Base-by-base conservation (phyloP, 768 basidiomycete species). In the Lactarius indigo region DNA sequence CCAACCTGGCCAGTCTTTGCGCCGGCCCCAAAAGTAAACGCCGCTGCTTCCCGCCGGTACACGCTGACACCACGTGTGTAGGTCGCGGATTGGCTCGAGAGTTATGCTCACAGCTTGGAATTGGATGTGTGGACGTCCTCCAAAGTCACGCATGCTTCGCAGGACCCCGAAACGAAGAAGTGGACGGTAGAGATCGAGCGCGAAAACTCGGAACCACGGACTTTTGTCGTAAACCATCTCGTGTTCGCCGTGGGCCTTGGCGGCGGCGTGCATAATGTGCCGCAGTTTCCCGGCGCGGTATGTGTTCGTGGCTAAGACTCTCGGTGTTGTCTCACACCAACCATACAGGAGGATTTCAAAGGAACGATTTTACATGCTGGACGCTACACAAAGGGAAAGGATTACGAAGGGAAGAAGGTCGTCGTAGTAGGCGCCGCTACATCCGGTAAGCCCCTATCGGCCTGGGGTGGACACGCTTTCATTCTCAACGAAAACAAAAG, bases 51-150 rank as follows among this genome's bases (percentile, higher is more conserved):
- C 3, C 10, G 15, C 2, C 17, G 0, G 10, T 37, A 42, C 13
- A 44, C 6, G 37, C 52, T 68, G 62, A 68, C 52, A 13, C 26
- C 28, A 44, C 20, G 41, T 42, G n/a, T 33, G 55, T 71, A 87
- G 82, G 74, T 90, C 17, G 88, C 87, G 0, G 83, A 85, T 66
- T 89, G 87, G 86, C 79, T 90, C 3, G 88, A 89, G 75, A 79
- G 75, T 64, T 90, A 88, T 72, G 86, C 85, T 1, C 79, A 84
- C 13, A 72, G 79, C 2, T 74, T 89, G 64, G 88, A 89, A 66
- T 76, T 90, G 61, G 85, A 87, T 69, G 81, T 86, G 6, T 89
- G 88, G 88, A 84, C 82, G n/a, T 83, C 72, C 10, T 73, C 75
- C 20, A 72, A 64, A 2, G 64, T 69, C 50, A 64, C 62, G 20